phyloP scores from a whole-genome alignment of 2,329 filamentous ascomycete species.

The Ascochyta clinopodiicola region DNA sequence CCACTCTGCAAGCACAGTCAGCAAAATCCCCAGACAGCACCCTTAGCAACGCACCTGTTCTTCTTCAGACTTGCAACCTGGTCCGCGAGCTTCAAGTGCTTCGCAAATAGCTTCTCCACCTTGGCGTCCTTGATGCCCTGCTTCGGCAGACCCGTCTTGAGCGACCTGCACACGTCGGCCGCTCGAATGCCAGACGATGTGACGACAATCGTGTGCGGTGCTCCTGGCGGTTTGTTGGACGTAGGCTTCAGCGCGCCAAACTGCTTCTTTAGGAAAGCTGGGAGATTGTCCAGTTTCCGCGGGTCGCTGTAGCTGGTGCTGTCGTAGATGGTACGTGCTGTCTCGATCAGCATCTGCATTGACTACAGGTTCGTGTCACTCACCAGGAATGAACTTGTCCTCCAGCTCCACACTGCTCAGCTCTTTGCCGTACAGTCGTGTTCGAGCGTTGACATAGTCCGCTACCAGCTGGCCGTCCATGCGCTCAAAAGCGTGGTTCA shows the following conservation, averaged over 20 bases:
- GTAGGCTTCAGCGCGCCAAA: slow-evolving; percentile 67
- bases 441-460: slow-evolving; percentile 83
- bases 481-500: slow-evolving; percentile 80
- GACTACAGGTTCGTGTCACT: background rate
- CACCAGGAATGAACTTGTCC: slow-evolving; percentile 81
- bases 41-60: slow-evolving; percentile 52
- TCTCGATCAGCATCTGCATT: slow-evolving; percentile 18
- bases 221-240: slow-evolving; percentile 65
- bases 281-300: slow-evolving; percentile 74
- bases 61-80: slow-evolving; percentile 77
- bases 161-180: slow-evolving; percentile 81
- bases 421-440: slow-evolving; percentile 78
- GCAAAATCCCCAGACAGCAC: too few relatives aligned
- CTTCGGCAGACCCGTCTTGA: slow-evolving; percentile 63
- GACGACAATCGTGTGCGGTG: slow-evolving; percentile 83
- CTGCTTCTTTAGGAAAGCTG: slow-evolving; percentile 76
- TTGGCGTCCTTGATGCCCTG: slow-evolving; percentile 67
- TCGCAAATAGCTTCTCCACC: slow-evolving; percentile 93
- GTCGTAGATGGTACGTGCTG: slow-evolving; percentile 78
- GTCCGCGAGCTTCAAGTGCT: slow-evolving; percentile 95
- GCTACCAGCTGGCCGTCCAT: slow-evolving; percentile 86
- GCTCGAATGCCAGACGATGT: slow-evolving; percentile 83
- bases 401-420: slow-evolving; percentile 84
- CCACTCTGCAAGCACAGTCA: slow-evolving; percentile 63
- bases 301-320: slow-evolving; percentile 75